These are phyloP conservation scores for Lagenaria siceraria DNA, from an alignment of 306 rosid species.

Conservation along the genomic window DNA sequence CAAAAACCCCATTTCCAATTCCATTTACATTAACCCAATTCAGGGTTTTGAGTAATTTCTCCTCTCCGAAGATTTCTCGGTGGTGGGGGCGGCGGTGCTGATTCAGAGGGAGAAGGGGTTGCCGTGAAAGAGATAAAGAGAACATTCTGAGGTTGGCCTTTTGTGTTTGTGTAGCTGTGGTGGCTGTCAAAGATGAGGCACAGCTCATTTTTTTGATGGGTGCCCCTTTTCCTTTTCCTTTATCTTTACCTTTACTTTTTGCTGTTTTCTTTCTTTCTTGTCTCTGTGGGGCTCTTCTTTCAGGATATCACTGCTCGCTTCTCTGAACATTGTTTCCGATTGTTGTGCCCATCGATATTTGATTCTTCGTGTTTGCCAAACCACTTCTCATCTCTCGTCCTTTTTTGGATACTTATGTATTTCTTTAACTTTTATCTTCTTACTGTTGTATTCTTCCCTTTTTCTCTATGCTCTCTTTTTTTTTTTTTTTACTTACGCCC, in stretches of 20 bases:
- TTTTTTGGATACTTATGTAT: neutral
- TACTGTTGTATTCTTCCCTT: constrained; percentile 4
- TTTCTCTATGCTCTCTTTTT: neutral
- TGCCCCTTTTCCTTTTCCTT: constrained; percentile 15
- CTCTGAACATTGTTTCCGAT: constrained; percentile 21
- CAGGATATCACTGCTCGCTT: neutral
- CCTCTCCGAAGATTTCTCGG: constrained; percentile 9
- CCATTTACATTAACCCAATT: neutral
- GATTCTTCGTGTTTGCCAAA: constrained; percentile 19
- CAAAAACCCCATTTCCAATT: constrained; percentile 3
- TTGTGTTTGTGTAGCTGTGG: constrained; percentile 50
- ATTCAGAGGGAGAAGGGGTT: constrained; percentile 40
- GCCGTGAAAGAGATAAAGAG: constrained; percentile 28
- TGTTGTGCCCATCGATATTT: constrained; percentile 17
- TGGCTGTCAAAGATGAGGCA: constrained; percentile 65
- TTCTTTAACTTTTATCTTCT: neutral
- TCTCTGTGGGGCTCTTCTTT: constrained; percentile 1
- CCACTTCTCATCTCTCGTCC: neutral
- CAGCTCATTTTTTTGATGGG: constrained; percentile 52
- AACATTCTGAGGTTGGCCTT: constrained; percentile 65
- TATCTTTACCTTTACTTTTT: constrained; percentile 14
- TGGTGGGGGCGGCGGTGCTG: constrained; percentile 50
- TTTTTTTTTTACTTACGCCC: neutral
- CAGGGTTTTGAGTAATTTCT: neutral
- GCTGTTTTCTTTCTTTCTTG: constrained; percentile 13